These are phyloP conservation scores for Penicillium cinerascens DNA, from an alignment of 495 filamentous ascomycete genomes.

Conservation along the genomic window DNA sequence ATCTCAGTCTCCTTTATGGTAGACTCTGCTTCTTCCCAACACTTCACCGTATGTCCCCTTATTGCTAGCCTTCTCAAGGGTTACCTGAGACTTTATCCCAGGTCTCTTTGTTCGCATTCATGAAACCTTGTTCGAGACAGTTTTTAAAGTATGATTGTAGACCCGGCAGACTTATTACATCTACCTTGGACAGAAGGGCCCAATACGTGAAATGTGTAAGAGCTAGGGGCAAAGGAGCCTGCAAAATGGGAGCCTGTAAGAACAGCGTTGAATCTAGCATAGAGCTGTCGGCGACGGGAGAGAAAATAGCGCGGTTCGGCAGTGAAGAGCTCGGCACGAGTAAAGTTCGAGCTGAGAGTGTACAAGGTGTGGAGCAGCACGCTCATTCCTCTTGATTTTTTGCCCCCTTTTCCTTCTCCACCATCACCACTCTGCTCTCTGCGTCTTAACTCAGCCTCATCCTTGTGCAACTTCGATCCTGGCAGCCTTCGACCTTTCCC, in stretches of 20 bases:
- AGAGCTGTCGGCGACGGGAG: neutral
- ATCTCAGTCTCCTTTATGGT: too few species aligned
- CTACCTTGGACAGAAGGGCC: too few species aligned
- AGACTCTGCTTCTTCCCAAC: too few species aligned
- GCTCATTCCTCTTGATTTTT: neutral
- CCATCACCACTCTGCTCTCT: neutral
- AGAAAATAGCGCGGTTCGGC: neutral
- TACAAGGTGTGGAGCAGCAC: neutral
- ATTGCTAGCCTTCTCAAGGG: neutral
- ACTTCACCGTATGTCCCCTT: too few species aligned
- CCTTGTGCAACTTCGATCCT: conserved; percentile 2
- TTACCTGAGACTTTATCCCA: too few species aligned
- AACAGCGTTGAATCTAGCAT: neutral
- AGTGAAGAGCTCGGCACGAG: neutral
- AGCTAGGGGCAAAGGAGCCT: too few species aligned
- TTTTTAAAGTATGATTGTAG: neutral
- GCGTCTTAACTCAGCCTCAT: neutral
- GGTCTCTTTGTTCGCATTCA: neutral
- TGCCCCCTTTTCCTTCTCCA: neutral
- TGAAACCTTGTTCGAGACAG: neutral
- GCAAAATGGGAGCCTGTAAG: too few species aligned
- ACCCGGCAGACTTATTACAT: neutral
- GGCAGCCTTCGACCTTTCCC: neutral
- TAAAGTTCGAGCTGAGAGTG: neutral
- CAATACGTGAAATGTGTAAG: too few species aligned